Conservation (phyloP, 2,329 filamentous ascomycete genomes). For the Tolypocladium amazonense region DNA sequence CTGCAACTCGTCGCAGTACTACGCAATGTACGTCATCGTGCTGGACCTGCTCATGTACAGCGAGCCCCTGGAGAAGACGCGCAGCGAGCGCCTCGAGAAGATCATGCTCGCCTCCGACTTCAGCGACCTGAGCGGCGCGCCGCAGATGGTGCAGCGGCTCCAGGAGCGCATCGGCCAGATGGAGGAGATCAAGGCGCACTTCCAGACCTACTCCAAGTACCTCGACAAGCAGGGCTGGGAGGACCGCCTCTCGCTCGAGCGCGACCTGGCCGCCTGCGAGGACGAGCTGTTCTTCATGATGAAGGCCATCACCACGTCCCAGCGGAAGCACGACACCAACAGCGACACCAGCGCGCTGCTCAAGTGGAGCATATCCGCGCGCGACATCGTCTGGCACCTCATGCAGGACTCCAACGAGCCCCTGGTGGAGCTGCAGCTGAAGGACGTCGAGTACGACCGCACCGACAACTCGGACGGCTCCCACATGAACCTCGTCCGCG, state of each 20-base stretch:
- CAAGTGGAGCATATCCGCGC: constrained; percentile 87
- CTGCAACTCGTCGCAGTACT: constrained; percentile 96
- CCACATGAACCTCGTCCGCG: constrained; percentile 83
- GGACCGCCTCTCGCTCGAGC: constrained; percentile 78
- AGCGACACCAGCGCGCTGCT: constrained; percentile 69
- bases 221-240: constrained; percentile 87
- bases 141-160: constrained; percentile 81
- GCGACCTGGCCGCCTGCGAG: constrained; percentile 79
- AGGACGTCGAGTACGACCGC: constrained; percentile 84
- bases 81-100: constrained; percentile 89
- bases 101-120: constrained; percentile 99
- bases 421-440: constrained; percentile 84
- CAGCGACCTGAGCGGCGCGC: constrained; percentile 86
- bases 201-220: constrained; percentile 82
- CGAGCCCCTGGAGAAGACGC: constrained; percentile 94
- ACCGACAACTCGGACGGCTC: constrained; percentile 97
- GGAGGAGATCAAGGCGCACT: constrained; percentile 92
- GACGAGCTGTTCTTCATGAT: constrained; percentile 99
- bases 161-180: constrained; percentile 90
- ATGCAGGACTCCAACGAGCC: constrained; percentile 80
- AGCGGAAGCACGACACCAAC: constrained; percentile 67
- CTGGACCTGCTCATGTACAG: constrained; percentile 92
- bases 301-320: constrained; percentile 97
- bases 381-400: constrained; percentile 95
- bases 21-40: constrained; percentile 95